A percentile compares a stretch with the other conserved stretches of the same genome.
Evolutionary conservation across 768 basidiomycete genomes (phyloP).

Genomic region (Phaeotremella fagi): DNA sequence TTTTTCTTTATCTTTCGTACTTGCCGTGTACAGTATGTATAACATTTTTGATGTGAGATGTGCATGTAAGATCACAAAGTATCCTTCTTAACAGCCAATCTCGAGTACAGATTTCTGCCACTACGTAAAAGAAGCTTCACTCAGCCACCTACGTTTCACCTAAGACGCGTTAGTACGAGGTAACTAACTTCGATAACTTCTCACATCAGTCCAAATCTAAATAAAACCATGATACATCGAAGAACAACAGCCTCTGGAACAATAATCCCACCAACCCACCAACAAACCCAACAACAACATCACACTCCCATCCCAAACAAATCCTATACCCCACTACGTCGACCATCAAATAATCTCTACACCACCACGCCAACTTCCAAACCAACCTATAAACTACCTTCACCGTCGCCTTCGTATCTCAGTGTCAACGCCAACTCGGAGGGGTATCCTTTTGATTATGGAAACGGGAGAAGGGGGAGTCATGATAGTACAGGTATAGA

Average conservation of each 20-base stretch:
- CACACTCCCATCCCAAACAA: conserved; percentile 13
- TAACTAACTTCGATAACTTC: background rate
- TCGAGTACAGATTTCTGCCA: background rate
- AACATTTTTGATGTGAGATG: background rate
- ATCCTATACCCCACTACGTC: conserved; percentile 34
- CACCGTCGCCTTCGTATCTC: conserved; percentile 9
- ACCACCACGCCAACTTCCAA: conserved; percentile 10
- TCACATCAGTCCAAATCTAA: background rate
- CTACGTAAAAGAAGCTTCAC: background rate
- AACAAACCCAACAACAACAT: background rate
- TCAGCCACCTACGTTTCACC: background rate
- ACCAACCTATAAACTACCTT: conserved; percentile 27
- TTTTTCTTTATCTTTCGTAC: no score
- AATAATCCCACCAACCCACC: background rate
- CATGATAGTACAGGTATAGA: background rate
- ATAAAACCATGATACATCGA: background rate
- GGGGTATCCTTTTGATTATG: background rate
- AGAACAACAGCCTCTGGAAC: background rate
- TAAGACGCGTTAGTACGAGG: background rate
- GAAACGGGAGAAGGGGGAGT: background rate
- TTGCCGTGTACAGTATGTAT: background rate
- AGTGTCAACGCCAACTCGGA: background rate
- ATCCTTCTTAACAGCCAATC: background rate
- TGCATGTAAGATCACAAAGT: background rate
- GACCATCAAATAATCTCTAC: conserved; percentile 29